Evolutionary conservation across 768 basidiomycete species (phyloP).

Genomic region (Thelephora ganbajun): DNA sequence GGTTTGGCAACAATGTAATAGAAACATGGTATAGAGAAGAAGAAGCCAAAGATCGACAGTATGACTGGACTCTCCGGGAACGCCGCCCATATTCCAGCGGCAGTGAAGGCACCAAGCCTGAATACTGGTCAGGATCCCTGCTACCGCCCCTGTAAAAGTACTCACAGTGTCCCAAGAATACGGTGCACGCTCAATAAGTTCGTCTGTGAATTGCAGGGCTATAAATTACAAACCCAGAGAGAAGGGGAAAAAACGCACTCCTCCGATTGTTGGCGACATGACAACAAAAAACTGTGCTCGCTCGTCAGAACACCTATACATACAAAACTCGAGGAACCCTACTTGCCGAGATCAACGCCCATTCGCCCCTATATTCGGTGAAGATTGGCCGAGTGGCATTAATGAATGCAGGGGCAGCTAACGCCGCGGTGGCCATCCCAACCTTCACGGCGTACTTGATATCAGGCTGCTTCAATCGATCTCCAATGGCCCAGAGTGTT

Average conservation of each 20-base stretch:
- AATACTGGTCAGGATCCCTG: neutral
- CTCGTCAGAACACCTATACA: neutral
- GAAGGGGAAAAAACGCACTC: constrained; percentile 29
- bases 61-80: constrained; percentile 66
- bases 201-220: constrained; percentile 33
- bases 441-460: constrained; percentile 82
- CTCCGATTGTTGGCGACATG: constrained; percentile 83
- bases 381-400: constrained; percentile 66
- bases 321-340: neutral
- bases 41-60: constrained; percentile 73
- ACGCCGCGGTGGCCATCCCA: constrained; percentile 67
- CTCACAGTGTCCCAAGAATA: constrained; percentile 73
- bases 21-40: constrained; percentile 90
- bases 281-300: constrained; percentile 65
- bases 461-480: constrained; percentile 52
- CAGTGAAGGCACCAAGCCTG: constrained; percentile 69
- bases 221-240: constrained; percentile 1
- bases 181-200: constrained; percentile 80
- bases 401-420: constrained; percentile 84
- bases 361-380: constrained; percentile 78
- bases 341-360: constrained; percentile 86
- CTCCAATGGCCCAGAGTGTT: constrained; percentile 58
- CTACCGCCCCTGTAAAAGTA: constrained; percentile 3
- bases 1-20: constrained; percentile 77
- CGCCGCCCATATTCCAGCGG: constrained; percentile 54